Base-by-base conservation (phyloP, 2,329 filamentous ascomycete genomes). In the Pseudogymnoascus sp. region DNA sequence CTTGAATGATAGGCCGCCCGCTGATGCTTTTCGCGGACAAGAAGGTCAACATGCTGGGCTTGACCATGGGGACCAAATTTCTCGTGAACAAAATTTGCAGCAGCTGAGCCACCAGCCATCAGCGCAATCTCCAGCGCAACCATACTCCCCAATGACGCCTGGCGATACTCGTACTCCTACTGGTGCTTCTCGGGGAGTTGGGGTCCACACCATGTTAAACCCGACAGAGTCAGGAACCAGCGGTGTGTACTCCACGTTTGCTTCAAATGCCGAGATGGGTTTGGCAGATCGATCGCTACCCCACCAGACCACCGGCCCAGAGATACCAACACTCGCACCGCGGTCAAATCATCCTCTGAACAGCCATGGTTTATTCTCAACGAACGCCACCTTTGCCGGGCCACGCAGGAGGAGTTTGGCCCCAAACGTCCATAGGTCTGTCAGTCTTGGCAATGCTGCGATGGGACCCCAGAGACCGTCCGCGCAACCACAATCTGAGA, bases 391-490 rank as follows among this genome's bases (percentile, higher is more conserved):
- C 29, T 33, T 56, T 6, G n/a, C n/a, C 10, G 50, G 26, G 50
- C 26, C 29, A 6, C 47, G 47, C 14, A 31, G 83, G 66, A 79
- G 80, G 35, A 79, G 84, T n/a, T 70, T 86, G 65, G 85, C 82
- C 10, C 83, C 85, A 0, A 78, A 80, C 66, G 86, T 85, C 8
- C 84, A 84, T 42, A 80, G 84, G 65, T 77, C 81, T 26, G 76
- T 79, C 16, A 85, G 81, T 68, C 69, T 82, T 11, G 78, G 78
- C 33, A 67, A 80, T 37, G 76, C 76, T 56, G 74, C 74, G 29
- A 56, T 56, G n/a, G 50, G 29, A 56, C n/a, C 10, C 16, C 50
- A 33, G n/a, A 56, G 29, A 14, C n/a, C 26, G 7, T 33, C 33
- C 10, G 50, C 4, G 11, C 47, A 53, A 19, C 26, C 47, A 19